phyloP scores from a whole-genome alignment of 1,139 yeast species.

The Zygoascus hellenicus region DNA sequence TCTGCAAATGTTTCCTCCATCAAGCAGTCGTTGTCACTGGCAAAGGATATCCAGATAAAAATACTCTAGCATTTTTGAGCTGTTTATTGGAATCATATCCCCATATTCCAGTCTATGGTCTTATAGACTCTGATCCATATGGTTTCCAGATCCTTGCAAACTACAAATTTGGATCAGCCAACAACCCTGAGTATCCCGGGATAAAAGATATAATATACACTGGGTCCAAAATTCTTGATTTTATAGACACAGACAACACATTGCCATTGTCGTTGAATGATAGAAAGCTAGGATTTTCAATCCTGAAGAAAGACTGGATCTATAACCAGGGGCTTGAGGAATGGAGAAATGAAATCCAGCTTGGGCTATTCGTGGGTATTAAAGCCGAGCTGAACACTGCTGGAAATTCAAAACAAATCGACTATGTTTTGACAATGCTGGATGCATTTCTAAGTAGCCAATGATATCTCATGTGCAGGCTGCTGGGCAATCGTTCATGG shows the following conservation, averaged over 20 bases:
- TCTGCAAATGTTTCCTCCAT: slow-evolving; percentile 17
- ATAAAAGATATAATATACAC: slow-evolving; percentile 25
- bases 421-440: slow-evolving; percentile 7
- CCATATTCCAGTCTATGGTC: slow-evolving; percentile 43
- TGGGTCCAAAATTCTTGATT: slow-evolving; percentile 41
- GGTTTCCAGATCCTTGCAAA: slow-evolving; percentile 56
- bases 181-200: slow-evolving; percentile 9
- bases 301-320: slow-evolving; percentile 31
- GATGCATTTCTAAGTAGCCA: background rate
- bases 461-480: background rate
- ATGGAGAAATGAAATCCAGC: slow-evolving; percentile 45
- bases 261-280: slow-evolving; percentile 37
- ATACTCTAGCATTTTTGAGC: slow-evolving; percentile 56
- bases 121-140: slow-evolving; percentile 61
- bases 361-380: slow-evolving; percentile 46
- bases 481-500: too few species aligned
- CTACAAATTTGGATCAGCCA: slow-evolving; percentile 32
- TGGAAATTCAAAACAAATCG: slow-evolving; percentile 12
- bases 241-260: slow-evolving; percentile 32
- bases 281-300: slow-evolving; percentile 32
- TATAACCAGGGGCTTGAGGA: slow-evolving; percentile 15
- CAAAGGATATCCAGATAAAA: slow-evolving; percentile 67
- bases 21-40: slow-evolving; percentile 43
- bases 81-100: slow-evolving; percentile 45
- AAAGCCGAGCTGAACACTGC: slow-evolving; percentile 57